Evolutionary conservation across 306 rosid species (phyloP).

Genomic region (Astragalus membranaceus): DNA sequence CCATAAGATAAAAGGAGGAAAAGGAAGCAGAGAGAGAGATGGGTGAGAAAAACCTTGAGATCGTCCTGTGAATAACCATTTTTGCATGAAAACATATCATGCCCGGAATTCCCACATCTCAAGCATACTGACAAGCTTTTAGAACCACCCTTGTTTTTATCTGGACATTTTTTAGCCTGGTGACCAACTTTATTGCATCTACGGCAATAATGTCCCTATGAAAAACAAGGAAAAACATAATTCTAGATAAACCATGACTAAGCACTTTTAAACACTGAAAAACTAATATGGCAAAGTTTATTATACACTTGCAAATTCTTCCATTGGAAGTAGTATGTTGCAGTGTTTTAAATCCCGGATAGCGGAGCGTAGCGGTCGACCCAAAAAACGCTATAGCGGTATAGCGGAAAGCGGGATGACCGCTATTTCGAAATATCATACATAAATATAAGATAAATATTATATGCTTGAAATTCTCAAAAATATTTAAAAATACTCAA

Average conservation of each 20-base stretch:
- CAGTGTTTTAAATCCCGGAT: too few relatives aligned
- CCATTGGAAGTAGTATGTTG: neutral
- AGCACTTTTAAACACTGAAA: neutral
- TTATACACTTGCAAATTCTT: neutral
- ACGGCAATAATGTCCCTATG: constrained; percentile 61
- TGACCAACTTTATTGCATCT: constrained; percentile 76
- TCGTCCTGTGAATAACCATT: constrained; percentile 55
- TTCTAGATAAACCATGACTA: neutral
- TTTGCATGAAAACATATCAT: constrained; percentile 75
- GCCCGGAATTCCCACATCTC: constrained; percentile 78
- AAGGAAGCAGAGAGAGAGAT: neutral
- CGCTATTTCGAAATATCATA: too few relatives aligned
- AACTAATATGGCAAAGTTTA: neutral
- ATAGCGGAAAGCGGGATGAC: too few relatives aligned
- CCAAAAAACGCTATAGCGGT: too few relatives aligned
- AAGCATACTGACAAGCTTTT: constrained; percentile 46
- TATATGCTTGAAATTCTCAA: too few relatives aligned
- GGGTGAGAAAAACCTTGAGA: constrained; percentile 52
- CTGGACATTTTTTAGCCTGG: constrained; percentile 73
- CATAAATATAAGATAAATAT: too few relatives aligned
- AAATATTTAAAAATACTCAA: too few relatives aligned
- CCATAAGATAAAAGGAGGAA: neutral
- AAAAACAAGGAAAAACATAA: neutral
- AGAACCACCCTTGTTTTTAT: constrained; percentile 32
- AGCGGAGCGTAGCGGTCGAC: too few relatives aligned